phyloP scores from a whole-genome alignment of 139 green algal species.

The Chlamydomonas schloesseri region DNA sequence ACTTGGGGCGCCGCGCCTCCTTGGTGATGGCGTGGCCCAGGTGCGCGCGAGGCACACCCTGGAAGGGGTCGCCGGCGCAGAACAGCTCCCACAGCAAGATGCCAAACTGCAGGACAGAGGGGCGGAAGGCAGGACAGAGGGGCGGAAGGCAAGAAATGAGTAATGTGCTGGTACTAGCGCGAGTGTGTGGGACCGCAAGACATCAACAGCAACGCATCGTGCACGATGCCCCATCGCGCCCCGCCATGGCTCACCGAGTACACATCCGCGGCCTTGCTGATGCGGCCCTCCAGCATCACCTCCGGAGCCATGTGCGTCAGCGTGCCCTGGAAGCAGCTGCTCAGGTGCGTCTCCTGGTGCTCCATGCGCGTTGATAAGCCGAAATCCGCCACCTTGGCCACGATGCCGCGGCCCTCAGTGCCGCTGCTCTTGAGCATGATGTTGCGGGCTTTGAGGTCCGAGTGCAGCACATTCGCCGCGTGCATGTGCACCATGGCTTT shows the following conservation, averaged over 20 bases:
- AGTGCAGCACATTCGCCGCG: slow-evolving; percentile 39
- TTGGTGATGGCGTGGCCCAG: slow-evolving; percentile 44
- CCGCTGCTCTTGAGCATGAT: slow-evolving; percentile 51
- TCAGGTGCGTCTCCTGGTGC: slow-evolving; percentile 53
- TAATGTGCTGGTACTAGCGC: too few species aligned
- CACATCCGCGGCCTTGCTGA: slow-evolving; percentile 56
- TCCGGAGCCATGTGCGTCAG: slow-evolving; percentile 61
- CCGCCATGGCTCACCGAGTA: background rate
- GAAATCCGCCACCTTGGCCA: slow-evolving; percentile 64
- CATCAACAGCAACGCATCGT: too few species aligned
- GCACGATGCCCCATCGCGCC: too few species aligned
- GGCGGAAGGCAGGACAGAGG: too few species aligned
- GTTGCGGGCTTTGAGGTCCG: slow-evolving; percentile 20
- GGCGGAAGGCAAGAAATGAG: too few species aligned
- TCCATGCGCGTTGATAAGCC: slow-evolving; percentile 56
- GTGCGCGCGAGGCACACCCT: slow-evolving; percentile 37
- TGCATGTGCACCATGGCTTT: slow-evolving; percentile 54
- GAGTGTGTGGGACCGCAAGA: too few species aligned
- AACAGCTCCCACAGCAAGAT: slow-evolving; percentile 64
- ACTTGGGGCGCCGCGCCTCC: slow-evolving; percentile 25
- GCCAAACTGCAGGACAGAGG: background rate
- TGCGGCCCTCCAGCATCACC: slow-evolving; percentile 56
- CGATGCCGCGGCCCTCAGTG: slow-evolving; percentile 33
- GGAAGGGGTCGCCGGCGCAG: background rate
- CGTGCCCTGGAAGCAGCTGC: slow-evolving; percentile 58